These are phyloP conservation scores for Monilinia laxa DNA, from an alignment of 2,329 filamentous ascomycete species.

Conservation along the genomic window DNA sequence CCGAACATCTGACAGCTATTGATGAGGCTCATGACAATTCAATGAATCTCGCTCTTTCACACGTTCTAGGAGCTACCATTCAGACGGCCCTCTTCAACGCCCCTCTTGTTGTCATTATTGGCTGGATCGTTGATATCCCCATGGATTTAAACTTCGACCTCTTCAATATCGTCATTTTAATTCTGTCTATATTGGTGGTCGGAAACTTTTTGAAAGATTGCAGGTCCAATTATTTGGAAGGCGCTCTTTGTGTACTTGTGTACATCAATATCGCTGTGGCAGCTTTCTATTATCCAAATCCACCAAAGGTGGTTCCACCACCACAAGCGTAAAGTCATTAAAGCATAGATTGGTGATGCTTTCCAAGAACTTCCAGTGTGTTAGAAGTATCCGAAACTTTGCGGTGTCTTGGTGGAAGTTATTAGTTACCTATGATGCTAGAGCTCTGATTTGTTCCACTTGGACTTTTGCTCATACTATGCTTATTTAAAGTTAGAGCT, in stretches of 20 bases:
- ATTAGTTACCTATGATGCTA: neutral
- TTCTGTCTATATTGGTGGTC: slow-evolving; percentile 82
- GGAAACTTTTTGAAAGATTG: slow-evolving; percentile 85
- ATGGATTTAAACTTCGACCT: slow-evolving; percentile 85
- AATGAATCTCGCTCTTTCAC: slow-evolving; percentile 47
- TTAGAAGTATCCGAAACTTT: neutral
- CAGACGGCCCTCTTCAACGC: slow-evolving; percentile 89
- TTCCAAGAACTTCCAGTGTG: neutral
- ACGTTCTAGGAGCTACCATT: slow-evolving; percentile 65
- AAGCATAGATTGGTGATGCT: too few species aligned
- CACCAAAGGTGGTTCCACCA: slow-evolving; percentile 1
- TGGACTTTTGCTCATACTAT: neutral
- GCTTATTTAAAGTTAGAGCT: too few species aligned
- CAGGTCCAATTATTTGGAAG: slow-evolving; percentile 89
- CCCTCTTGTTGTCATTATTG: slow-evolving; percentile 77
- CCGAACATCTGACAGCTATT: slow-evolving; percentile 79
- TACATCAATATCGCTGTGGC: slow-evolving; percentile 61
- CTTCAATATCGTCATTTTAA: slow-evolving; percentile 76
- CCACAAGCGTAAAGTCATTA: neutral
- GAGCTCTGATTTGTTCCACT: neutral
- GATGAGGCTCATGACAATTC: slow-evolving; percentile 82
- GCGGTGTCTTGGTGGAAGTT: neutral
- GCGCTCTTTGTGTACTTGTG: slow-evolving; percentile 71
- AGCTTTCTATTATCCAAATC: slow-evolving; percentile 57
- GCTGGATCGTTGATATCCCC: slow-evolving; percentile 68